Conservation (phyloP, 768 basidiomycete genomes). For the Hirschioporus abietinus region DNA sequence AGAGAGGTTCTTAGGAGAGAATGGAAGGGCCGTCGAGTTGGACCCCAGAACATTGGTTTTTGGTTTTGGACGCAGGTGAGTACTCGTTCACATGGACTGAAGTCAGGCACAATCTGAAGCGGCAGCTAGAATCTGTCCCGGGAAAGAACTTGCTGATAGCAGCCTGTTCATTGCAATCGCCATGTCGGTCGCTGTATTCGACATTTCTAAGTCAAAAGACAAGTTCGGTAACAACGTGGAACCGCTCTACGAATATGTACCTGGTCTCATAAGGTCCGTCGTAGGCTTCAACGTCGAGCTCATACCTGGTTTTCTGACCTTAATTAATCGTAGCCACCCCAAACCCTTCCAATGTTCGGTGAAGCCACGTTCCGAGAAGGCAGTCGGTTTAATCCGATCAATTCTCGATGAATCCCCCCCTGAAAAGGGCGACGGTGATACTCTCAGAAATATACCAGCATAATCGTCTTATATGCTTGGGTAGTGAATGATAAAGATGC, state of each 20-base stretch:
- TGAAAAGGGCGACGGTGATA: background rate
- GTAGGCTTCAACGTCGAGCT: too few species aligned
- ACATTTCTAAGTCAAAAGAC: conserved; percentile 19
- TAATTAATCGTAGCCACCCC: background rate
- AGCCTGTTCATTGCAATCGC: conserved; percentile 24
- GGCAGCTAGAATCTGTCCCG: conserved; percentile 41
- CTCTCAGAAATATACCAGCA: too few species aligned
- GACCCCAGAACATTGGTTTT: conserved; percentile 23
- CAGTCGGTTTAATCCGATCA: background rate
- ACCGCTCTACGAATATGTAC: background rate
- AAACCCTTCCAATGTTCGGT: background rate
- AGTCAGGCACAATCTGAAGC: too few species aligned
- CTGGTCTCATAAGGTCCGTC: background rate
- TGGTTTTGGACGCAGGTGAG: conserved; percentile 25
- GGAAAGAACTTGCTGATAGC: conserved; percentile 29
- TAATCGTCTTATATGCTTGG: too few species aligned
- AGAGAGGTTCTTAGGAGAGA: conserved; percentile 20
- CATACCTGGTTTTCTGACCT: background rate
- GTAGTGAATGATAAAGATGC: too few species aligned
- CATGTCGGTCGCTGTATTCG: conserved; percentile 26
- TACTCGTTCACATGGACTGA: background rate
- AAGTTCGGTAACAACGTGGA: background rate
- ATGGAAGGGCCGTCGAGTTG: conserved; percentile 17
- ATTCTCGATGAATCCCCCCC: background rate
- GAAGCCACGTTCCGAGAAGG: background rate